Conservation (phyloP, 129 eudicot genomes). For the Flaveria sonorensis region DNA sequence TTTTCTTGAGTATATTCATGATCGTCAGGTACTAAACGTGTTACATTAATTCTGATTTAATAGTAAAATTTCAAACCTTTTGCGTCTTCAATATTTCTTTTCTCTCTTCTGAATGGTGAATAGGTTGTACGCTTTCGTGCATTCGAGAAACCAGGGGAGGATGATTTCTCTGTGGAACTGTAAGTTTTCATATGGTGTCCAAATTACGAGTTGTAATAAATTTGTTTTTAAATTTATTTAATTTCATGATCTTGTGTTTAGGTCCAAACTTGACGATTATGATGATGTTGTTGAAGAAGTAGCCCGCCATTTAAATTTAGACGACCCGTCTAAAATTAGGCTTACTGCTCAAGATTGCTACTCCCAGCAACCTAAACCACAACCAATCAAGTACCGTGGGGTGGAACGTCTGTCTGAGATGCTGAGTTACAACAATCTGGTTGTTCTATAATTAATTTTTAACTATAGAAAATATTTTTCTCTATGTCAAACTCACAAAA, state of each 20-base stretch:
- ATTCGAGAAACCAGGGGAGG: conserved; percentile 69
- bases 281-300: conserved; percentile 73
- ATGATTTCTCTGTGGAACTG: conserved; percentile 66
- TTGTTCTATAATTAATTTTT: conserved; percentile 2
- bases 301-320: conserved; percentile 55
- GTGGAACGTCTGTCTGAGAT: conserved; percentile 64
- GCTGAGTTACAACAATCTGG: conserved; percentile 83
- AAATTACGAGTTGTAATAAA: neutral
- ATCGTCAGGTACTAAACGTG: conserved; percentile 61
- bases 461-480: neutral
- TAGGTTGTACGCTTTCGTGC: conserved; percentile 70
- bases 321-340: conserved; percentile 74
- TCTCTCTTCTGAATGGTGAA: neutral
- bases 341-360: conserved; percentile 80
- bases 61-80: neutral
- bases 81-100: neutral
- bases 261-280: conserved; percentile 67
- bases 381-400: conserved; percentile 66
- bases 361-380: conserved; percentile 78
- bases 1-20: conserved; percentile 65
- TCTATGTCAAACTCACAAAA: neutral
- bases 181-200: conserved; percentile 19
- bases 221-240: neutral
- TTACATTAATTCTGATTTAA: neutral
- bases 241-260: conserved; percentile 8